Evolutionary conservation across 2,329 filamentous ascomycete species (phyloP), one percentile per base, ranked within the genome.

Genomic region (Curvularia sp.): DNA sequence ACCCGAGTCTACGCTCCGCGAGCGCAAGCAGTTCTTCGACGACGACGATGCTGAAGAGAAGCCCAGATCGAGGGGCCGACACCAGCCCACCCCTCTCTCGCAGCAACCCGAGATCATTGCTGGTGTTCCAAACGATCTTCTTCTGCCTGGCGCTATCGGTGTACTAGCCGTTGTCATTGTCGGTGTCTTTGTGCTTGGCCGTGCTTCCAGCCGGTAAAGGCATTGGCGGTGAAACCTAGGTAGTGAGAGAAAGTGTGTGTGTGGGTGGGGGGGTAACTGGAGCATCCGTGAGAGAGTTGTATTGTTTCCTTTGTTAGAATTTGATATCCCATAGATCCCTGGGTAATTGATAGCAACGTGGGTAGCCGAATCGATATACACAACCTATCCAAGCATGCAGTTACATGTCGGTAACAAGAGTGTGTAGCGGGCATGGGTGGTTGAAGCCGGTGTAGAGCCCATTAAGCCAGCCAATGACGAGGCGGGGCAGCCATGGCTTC

Each of bases 161-260:
- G 93, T 93, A n/a, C 80, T 99, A 72, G 95, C 94, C 9, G 92
- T 96, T 42, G 93, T 97, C 36, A 97, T 99, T 78, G 84, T 96
- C 39, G 92, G 91, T 65, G 94, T 98, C 10, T 99, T 99, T 80
- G 88, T 93, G 41, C 87, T 99, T 70, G 88, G 91, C 60, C 87
- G 93, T 64, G 80, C 88, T 41, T 83, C 80, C 15, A 82, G 78
- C 80, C 60, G 60, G 38, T 63, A 59, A 46, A 34, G 27, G 18
- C 19, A 25, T 32, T 10, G 39, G 15, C 30, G 9, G 36, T 12
- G n/a, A 30, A 38, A n/a, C 7, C 3, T 5, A 27, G 18, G 34
- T 50, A 51, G 41, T 42, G 18, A 47, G 41, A 36, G 34, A 30
- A 4, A 15, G 15, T n/a, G 12, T 3, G 15, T 18, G 34, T n/a